A percentile compares a stretch with the other conserved stretches of the same genome.
Evolutionary conservation across 1,284 basidiomycete genomes (phyloP).

Genomic region (Puccinia polysora): DNA sequence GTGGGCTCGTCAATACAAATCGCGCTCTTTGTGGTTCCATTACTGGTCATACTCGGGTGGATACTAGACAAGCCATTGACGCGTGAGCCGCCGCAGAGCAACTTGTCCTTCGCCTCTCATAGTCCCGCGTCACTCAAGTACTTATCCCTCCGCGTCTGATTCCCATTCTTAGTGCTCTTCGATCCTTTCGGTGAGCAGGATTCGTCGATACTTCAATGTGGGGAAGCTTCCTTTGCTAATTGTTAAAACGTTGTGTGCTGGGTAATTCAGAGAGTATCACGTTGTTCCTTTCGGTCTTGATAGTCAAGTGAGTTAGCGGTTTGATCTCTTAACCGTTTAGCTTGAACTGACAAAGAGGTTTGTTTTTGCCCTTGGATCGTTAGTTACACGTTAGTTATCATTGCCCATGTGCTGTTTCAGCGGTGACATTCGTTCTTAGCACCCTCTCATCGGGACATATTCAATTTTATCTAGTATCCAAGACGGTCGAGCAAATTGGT

Average conservation of each 20-base stretch:
- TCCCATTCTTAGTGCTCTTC: slow-evolving; percentile 15
- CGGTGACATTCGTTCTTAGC: neutral
- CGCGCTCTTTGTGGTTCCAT: slow-evolving; percentile 23
- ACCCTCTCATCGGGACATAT: too few relatives aligned
- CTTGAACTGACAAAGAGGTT: neutral
- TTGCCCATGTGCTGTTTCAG: neutral
- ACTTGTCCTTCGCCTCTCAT: too few relatives aligned
- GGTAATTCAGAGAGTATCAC: slow-evolving; percentile 20
- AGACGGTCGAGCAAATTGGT: slow-evolving; percentile 30
- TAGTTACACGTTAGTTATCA: slow-evolving; percentile 29
- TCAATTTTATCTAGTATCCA: too few relatives aligned
- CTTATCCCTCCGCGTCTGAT: neutral
- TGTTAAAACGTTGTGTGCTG: neutral
- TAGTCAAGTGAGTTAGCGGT: slow-evolving; percentile 23
- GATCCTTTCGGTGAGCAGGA: slow-evolving; percentile 16
- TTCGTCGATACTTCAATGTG: neutral
- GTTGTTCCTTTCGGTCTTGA: slow-evolving; percentile 12
- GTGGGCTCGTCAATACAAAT: slow-evolving; percentile 31
- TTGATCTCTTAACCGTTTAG: neutral
- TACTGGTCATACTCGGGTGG: slow-evolving; percentile 23
- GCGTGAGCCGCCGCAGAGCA: neutral
- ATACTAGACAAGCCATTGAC: slow-evolving; percentile 25
- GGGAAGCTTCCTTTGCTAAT: neutral
- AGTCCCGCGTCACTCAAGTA: neutral
- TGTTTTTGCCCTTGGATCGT: neutral